A percentile compares a stretch with the other conserved stretches of the same genome.
phyloP scores from a whole-genome alignment of 257 asterid species.

The Lycium barbarum region DNA sequence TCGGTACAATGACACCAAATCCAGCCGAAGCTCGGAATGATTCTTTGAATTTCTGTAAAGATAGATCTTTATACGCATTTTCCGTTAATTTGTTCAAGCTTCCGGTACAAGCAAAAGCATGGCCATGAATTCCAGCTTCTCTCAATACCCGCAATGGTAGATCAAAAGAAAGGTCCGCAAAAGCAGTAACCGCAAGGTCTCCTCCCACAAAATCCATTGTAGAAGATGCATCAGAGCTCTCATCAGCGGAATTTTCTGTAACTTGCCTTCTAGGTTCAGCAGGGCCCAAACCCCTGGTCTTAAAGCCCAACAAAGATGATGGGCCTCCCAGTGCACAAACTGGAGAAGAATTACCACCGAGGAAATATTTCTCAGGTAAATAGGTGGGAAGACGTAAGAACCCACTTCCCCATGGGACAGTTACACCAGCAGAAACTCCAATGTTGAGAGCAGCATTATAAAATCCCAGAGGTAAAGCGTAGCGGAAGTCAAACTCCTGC shows the following conservation, averaged over 20 bases:
- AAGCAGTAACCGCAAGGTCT: conserved; percentile 87
- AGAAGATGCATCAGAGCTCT: conserved; percentile 50
- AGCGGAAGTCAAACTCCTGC: conserved; percentile 92
- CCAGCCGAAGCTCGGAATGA: conserved; percentile 85
- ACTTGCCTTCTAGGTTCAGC: conserved; percentile 75
- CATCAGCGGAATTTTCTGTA: conserved; percentile 50
- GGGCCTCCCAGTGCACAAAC: conserved; percentile 88
- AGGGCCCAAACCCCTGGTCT: conserved; percentile 91
- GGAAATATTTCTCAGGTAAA: conserved; percentile 85
- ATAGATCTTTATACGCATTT: conserved; percentile 59
- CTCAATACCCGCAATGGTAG: conserved; percentile 79
- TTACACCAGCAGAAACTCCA: conserved; percentile 78
- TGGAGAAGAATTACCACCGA: conserved; percentile 90
- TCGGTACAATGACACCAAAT: conserved; percentile 81
- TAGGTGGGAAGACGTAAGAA: conserved; percentile 59
- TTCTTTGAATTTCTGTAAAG: conserved; percentile 64
- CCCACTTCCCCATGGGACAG: conserved; percentile 89
- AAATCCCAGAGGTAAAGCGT: conserved; percentile 88
- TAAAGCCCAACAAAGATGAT: conserved; percentile 86
- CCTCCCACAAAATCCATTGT: conserved; percentile 88
- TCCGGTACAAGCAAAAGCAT: conserved; percentile 86
- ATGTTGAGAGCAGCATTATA: conserved; percentile 73
- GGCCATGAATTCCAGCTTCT: conserved; percentile 93
- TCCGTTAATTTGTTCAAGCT: conserved; percentile 78
- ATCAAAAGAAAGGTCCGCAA: conserved; percentile 92